phyloP scores from a whole-genome alignment of 441 rosid genomes.

The Corymbia citriodora region DNA sequence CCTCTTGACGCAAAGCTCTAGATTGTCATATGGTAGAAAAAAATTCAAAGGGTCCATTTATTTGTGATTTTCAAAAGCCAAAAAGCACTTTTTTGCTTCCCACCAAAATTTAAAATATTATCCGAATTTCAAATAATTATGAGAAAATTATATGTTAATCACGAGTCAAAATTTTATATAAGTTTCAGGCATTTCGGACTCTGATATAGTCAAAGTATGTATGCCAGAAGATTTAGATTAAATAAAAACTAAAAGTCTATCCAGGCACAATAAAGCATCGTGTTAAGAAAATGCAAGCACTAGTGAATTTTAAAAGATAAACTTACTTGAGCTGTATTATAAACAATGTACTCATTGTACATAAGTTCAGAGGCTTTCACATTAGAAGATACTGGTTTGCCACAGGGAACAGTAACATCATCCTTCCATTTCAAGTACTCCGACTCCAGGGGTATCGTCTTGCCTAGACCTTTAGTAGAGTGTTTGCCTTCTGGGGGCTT shows the following conservation, averaged over 20 bases:
- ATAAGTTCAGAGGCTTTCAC: slow-evolving; percentile 76
- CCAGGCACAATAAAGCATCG: background rate
- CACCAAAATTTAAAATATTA: background rate
- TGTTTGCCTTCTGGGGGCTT: slow-evolving; percentile 91
- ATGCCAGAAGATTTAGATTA: background rate
- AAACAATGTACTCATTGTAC: slow-evolving; percentile 95
- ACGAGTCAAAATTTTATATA: background rate
- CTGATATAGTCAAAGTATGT: background rate
- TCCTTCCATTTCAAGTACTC: slow-evolving; percentile 85
- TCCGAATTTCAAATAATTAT: background rate
- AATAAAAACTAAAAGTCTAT: background rate
- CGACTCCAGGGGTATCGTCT: slow-evolving; percentile 64
- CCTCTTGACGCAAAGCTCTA: background rate
- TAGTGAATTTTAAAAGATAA: background rate
- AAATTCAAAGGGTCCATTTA: background rate
- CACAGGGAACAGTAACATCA: slow-evolving; percentile 84
- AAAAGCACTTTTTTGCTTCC: background rate
- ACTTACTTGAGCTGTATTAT: slow-evolving; percentile 81
- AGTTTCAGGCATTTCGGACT: background rate
- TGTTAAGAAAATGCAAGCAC: background rate
- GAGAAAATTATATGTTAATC: background rate
- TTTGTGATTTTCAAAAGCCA: background rate
- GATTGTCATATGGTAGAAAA: background rate
- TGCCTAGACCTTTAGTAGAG: slow-evolving; percentile 92
- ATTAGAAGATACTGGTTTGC: slow-evolving; percentile 79